Evolutionary conservation across 768 basidiomycete species (phyloP), one percentile per base, ranked within the genome.

Genomic region (Saitozyma podzolica): DNA sequence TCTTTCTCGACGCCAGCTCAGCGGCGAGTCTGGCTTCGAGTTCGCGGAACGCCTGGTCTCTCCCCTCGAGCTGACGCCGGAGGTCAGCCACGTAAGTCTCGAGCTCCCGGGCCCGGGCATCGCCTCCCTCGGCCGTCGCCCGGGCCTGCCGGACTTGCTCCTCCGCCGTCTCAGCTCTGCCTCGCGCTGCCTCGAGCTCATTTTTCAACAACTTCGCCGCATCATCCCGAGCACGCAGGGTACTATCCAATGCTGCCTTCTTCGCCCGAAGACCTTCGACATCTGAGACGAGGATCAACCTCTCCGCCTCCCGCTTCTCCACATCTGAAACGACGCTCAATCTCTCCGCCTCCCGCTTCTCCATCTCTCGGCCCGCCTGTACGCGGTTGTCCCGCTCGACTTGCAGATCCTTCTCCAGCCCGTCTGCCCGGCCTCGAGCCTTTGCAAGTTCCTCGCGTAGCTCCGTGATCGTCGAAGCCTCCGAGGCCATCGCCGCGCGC

Each of bases 391-490:
- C 13, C 13, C 45, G 45, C 45, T 13, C 13, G 45, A 17, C 45
- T 11, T 47, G 13, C n/a, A 11, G 45, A 11, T 47, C 45, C n/a
- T 47, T 11, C 11, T 11, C 11, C 45, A 47, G 45, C 13, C 45
- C 13, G 13, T 13, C 13, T 17, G 45, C 45, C 6, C n/a, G 13
- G 45, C n/a, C 45, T 17, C 45, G 45, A 47, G 45, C 45, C 17
- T 59, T 61, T 19, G 50, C 68, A 19, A 73, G 53, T 47, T 68
- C 65, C n/a, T 48, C 48, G 11, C 61, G 55, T 1, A 74, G 62
- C 29, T 63, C 62, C 1, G 53, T 54, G 37, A 71, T 45, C 8
- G 61, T 55, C 19, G 54, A 58, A 5, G 60, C 53, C 53, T 74
- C 68, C 43, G 59, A 63, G 29, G 50, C 43, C 58, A 68, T 66